These are phyloP conservation scores for Przewalskia tangutica DNA, from an alignment of 257 asterid species.

Conservation along the genomic window DNA sequence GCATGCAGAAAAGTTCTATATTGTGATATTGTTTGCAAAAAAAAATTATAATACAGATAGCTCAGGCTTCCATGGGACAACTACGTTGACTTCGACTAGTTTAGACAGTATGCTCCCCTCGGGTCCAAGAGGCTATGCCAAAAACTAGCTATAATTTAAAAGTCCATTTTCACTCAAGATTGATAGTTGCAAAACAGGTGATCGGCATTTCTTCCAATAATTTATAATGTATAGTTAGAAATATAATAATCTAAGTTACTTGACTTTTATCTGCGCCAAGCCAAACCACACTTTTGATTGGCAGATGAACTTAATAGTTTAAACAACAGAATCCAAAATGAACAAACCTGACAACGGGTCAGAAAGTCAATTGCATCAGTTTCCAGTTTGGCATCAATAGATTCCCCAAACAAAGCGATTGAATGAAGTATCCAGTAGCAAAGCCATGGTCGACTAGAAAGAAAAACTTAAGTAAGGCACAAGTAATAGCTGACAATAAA, in stretches of 20 bases:
- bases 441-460: slow-evolving; percentile 89
- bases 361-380: slow-evolving; percentile 57
- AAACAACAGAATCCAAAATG: background rate
- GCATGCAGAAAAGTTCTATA: no score
- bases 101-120: background rate
- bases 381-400: slow-evolving; percentile 49
- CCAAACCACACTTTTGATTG: background rate
- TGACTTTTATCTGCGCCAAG: background rate
- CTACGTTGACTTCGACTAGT: background rate
- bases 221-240: background rate
- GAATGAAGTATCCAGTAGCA: slow-evolving; percentile 95
- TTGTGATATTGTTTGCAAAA: background rate
- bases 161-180: background rate
- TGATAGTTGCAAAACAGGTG: background rate
- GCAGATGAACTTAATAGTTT: background rate
- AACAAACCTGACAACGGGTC: slow-evolving; percentile 62
- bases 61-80: background rate
- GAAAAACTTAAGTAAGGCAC: slow-evolving; percentile 1
- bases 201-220: background rate
- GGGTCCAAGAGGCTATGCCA: background rate
- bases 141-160: background rate
- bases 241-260: background rate
- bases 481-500: background rate
- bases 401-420: slow-evolving; percentile 71
- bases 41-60: background rate